A percentile compares a stretch with the other conserved stretches of the same genome.
Conservation (phyloP, 768 basidiomycete genomes). For the Lepiota brunneoincarnata region DNA sequence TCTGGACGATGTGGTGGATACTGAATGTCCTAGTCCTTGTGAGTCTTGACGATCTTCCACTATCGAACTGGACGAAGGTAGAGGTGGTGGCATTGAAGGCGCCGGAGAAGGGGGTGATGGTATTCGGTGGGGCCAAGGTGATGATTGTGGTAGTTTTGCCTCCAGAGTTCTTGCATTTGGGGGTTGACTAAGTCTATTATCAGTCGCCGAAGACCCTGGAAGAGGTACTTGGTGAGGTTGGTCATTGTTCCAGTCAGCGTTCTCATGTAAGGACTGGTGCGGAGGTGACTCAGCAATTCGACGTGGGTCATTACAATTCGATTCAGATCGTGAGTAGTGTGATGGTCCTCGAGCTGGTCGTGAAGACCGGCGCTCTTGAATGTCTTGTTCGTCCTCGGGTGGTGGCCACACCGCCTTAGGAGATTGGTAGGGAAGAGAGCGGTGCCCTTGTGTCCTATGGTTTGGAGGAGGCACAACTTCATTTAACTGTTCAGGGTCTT, state of each 20-base stretch:
- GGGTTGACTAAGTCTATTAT: not conserved
- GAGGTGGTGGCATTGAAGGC: not conserved
- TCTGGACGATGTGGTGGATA: slow-evolving; percentile 23
- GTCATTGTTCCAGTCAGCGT: not conserved
- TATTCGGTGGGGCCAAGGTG: not conserved
- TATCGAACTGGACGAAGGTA: not conserved
- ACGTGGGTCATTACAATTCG: not conserved
- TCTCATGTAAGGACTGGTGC: not conserved
- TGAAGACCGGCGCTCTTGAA: not conserved
- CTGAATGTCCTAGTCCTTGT: slow-evolving; percentile 8
- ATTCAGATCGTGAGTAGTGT: not conserved
- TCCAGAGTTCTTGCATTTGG: not conserved
- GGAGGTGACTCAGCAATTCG: not conserved
- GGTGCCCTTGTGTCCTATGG: not conserved
- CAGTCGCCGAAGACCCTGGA: not conserved
- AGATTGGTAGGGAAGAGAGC: not conserved
- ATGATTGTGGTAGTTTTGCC: not conserved
- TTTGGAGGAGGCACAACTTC: not conserved
- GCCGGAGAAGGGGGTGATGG: not conserved
- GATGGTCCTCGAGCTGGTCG: slow-evolving; percentile 4
- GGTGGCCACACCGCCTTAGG: slow-evolving; percentile 7
- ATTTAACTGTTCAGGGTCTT: slow-evolving; percentile 39
- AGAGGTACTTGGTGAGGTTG: not conserved
- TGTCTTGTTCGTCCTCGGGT: not conserved
- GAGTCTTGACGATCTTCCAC: slow-evolving; percentile 2